A percentile compares a stretch with the other conserved stretches of the same genome.
phyloP scores from a whole-genome alignment of 1,284 basidiomycete species.

The Moesziomyces sp. region DNA sequence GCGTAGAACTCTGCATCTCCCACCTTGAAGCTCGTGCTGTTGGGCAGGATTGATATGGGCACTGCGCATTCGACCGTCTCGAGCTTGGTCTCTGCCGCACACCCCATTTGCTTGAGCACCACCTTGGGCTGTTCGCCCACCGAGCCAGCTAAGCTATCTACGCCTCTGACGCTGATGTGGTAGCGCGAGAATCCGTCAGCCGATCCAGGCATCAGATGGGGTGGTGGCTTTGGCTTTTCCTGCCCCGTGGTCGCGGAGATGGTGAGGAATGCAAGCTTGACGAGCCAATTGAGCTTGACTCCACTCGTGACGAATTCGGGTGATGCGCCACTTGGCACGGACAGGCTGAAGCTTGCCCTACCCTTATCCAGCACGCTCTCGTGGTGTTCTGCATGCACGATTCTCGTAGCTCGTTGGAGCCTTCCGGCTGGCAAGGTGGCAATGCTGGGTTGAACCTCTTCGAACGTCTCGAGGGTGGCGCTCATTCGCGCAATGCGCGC shows the following conservation, averaged over 20 bases:
- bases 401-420: conserved; percentile 46
- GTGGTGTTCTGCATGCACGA: conserved; percentile 61
- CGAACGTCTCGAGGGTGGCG: conserved; percentile 62
- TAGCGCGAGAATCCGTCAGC: conserved; percentile 59
- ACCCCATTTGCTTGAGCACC: conserved; percentile 7
- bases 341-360: conserved; percentile 47
- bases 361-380: conserved; percentile 59
- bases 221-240: conserved; percentile 31
- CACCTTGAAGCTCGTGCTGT: conserved; percentile 53
- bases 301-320: conserved; percentile 64
- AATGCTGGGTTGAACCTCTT: conserved; percentile 58
- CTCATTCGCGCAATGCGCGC: conserved; percentile 59
- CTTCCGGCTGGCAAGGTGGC: conserved; percentile 50
- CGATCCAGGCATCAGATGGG: conserved; percentile 46
- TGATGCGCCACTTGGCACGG: conserved; percentile 59
- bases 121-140: background rate
- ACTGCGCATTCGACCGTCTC: conserved; percentile 66
- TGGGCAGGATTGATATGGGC: conserved; percentile 58
- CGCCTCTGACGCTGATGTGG: conserved; percentile 49
- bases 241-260: conserved; percentile 17
- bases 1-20: conserved; percentile 54
- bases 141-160: conserved; percentile 35
- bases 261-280: conserved; percentile 60
- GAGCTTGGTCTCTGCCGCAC: conserved; percentile 47
- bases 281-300: conserved; percentile 59